A percentile compares a stretch with the other conserved stretches of the same genome.
Evolutionary conservation across 768 basidiomycete genomes (phyloP).

Genomic region (Leccinum sublutescens): DNA sequence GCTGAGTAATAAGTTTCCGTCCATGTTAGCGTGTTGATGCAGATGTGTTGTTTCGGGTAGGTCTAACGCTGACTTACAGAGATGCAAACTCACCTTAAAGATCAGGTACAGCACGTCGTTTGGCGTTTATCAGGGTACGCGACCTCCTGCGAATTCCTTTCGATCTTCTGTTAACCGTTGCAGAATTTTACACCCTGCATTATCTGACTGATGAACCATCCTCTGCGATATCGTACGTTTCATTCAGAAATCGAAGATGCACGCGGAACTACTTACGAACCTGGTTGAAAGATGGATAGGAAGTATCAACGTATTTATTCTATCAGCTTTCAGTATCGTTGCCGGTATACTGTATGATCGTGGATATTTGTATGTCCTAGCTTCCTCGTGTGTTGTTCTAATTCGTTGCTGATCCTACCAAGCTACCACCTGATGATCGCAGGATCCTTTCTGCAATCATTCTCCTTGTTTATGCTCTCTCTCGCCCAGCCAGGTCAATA

Average conservation of each 20-base stretch:
- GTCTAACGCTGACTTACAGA: not conserved
- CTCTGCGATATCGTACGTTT: constrained; percentile 36
- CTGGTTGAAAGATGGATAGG: constrained; percentile 1
- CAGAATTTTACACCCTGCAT: not conserved
- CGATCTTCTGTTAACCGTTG: constrained; percentile 3
- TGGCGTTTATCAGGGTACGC: constrained; percentile 42
- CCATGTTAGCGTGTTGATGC: constrained; percentile 28
- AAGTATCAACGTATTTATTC: constrained; percentile 39
- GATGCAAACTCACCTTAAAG: not conserved
- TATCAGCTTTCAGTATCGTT: constrained; percentile 37
- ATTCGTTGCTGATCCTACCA: not conserved
- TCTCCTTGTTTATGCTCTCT: not conserved
- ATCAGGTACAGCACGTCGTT: constrained; percentile 35
- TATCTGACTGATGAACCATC: constrained; percentile 25
- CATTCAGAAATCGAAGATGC: not conserved
- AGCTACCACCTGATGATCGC: constrained; percentile 36
- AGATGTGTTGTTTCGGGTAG: constrained; percentile 36
- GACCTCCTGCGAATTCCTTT: not conserved
- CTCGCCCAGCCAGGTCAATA: constrained; percentile 20
- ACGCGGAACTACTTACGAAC: not conserved
- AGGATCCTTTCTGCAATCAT: not conserved
- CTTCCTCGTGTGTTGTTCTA: not conserved
- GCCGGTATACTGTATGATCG: constrained; percentile 46
- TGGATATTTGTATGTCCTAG: constrained; percentile 43
- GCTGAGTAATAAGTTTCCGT: not conserved